A percentile compares a stretch with the other conserved stretches of the same genome.
phyloP scores from a whole-genome alignment of 106 monocot species.

The Allium fistulosum region DNA sequence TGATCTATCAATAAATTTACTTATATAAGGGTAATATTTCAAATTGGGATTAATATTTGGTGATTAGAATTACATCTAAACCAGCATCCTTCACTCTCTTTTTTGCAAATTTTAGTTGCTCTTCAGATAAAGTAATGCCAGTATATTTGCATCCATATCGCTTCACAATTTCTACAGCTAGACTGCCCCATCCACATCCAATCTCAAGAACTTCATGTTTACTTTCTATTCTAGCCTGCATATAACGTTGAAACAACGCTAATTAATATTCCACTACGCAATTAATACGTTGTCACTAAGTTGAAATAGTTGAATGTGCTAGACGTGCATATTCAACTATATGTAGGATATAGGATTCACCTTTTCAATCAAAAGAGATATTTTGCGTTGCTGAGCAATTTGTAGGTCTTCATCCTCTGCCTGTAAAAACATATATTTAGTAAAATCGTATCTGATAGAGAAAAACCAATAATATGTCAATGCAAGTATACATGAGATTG shows the following conservation, averaged over 20 bases:
- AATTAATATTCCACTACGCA: not conserved
- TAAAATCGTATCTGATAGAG: not conserved
- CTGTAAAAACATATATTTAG: conserved; percentile 20
- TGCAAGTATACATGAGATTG: not conserved
- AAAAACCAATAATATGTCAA: not conserved
- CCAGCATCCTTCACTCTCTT: conserved; percentile 71
- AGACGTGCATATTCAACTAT: too few species aligned
- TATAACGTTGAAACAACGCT: not conserved
- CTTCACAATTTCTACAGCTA: conserved; percentile 79
- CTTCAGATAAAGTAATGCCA: conserved; percentile 80
- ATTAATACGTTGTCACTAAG: too few species aligned
- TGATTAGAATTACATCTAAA: conserved; percentile 46
- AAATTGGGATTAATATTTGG: not conserved
- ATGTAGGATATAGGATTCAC: conserved; percentile 15
- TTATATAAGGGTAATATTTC: too few species aligned
- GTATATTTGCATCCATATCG: conserved; percentile 90
- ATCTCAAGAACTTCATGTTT: conserved; percentile 94
- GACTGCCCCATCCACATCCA: conserved; percentile 87
- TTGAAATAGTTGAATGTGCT: too few species aligned
- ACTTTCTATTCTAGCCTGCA: conserved; percentile 60
- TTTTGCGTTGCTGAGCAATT: conserved; percentile 73
- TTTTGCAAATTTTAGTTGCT: conserved; percentile 71
- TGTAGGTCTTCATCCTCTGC: conserved; percentile 72
- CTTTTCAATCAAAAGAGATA: conserved; percentile 78
- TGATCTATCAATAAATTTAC: not conserved